Percentiles rank a stretch among this genome's conserved stretches.
These are phyloP conservation scores for Colletotrichum theobromicola DNA, from an alignment of 2,329 filamentous ascomycete genomes.

Conservation along the genomic window DNA sequence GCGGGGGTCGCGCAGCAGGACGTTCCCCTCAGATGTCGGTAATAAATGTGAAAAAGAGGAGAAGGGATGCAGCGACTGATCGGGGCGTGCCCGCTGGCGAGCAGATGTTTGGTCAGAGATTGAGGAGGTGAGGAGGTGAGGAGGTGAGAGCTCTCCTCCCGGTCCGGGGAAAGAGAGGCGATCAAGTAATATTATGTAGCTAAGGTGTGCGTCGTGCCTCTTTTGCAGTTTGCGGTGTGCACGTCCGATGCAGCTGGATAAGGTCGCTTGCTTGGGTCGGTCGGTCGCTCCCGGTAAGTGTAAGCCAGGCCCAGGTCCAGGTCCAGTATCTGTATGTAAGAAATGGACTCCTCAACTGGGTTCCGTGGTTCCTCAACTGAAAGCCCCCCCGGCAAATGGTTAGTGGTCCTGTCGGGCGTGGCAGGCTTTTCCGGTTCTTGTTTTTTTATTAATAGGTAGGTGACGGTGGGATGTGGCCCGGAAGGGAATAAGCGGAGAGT, in stretches of 20 bases:
- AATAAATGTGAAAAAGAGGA: conserved; percentile 21
- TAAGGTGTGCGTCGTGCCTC: neutral
- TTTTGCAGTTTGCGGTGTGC: conserved; percentile 20
- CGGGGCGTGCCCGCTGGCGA: conserved; percentile 6
- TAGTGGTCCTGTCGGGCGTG: neutral
- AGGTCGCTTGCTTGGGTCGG: neutral
- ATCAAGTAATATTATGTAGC: conserved; percentile 19
- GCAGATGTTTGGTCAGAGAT: conserved; percentile 18
- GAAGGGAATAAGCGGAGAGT: neutral
- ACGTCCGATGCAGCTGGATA: conserved; percentile 18
- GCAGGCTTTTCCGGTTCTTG: neutral
- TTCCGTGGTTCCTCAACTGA: neutral
- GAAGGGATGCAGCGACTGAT: neutral
- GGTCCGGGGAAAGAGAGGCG: neutral
- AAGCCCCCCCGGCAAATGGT: neutral
- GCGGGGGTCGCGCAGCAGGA: conserved; percentile 5
- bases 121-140: conserved; percentile 3
- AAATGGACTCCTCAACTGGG: neutral
- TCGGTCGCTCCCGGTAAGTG: neutral
- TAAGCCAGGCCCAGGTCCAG: neutral
- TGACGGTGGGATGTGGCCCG: neutral
- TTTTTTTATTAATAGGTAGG: conserved; percentile 10
- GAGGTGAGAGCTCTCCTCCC: neutral
- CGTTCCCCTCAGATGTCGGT: conserved; percentile 11
- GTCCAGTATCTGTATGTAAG: neutral